These are phyloP conservation scores for Globisporangium sylvaticum DNA, from an alignment of 352 stramenopile genomes.

Conservation along the genomic window DNA sequence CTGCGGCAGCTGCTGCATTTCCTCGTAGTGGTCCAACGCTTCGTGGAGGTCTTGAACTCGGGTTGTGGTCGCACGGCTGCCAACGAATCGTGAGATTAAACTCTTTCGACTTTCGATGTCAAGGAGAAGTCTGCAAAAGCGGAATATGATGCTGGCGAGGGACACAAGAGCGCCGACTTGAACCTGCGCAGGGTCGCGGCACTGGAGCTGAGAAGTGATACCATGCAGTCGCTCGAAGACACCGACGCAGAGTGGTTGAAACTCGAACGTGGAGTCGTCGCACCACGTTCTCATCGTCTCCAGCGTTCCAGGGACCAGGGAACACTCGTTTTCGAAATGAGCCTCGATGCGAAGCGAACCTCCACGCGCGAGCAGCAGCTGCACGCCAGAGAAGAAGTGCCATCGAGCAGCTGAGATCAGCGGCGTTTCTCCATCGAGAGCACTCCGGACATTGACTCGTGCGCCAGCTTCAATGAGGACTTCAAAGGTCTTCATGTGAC, in stretches of 20 bases:
- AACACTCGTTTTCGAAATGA: not conserved
- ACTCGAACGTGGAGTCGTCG: not conserved
- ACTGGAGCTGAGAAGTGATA: not conserved
- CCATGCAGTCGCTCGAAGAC: not conserved
- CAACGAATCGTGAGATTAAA: not conserved
- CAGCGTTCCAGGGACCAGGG: not conserved
- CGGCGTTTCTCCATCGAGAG: not conserved
- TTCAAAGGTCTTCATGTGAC: not conserved
- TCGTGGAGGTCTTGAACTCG: not conserved
- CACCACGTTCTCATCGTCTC: not conserved
- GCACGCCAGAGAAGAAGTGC: not conserved
- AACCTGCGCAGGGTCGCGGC: not conserved
- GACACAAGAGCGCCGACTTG: not conserved
- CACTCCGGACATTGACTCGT: not conserved
- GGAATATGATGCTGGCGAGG: not conserved
- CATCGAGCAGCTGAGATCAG: not conserved
- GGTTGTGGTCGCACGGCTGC: not conserved
- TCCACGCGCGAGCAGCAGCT: not conserved
- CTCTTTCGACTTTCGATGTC: not conserved
- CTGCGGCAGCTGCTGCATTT: too few species aligned
- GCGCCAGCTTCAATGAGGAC: not conserved
- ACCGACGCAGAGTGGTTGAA: not conserved
- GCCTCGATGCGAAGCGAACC: not conserved
- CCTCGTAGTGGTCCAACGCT: not conserved
- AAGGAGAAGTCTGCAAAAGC: not conserved